Evolutionary conservation across 805 yeast genomes (phyloP).

Genomic region (Komagataella kurtzmanii): DNA sequence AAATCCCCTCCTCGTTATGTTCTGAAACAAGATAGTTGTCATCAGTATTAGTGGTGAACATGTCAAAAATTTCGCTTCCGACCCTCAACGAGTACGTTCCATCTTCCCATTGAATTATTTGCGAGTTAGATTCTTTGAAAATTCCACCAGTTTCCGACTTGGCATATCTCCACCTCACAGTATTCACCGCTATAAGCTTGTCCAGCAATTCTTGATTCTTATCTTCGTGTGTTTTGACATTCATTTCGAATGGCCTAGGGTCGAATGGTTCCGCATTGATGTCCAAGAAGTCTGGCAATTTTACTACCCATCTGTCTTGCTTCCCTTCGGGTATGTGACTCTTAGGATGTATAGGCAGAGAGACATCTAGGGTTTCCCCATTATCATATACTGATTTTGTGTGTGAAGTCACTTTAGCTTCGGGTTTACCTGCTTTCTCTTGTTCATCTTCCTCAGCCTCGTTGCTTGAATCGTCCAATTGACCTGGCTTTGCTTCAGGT

Average conservation of each 20-base stretch:
- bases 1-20: constrained; percentile 57
- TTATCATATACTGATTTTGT: constrained; percentile 5
- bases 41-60: constrained; percentile 44
- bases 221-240: constrained; percentile 25
- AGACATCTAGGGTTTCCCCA: constrained; percentile 24
- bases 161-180: constrained; percentile 90
- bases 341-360: constrained; percentile 37
- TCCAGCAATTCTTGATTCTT: constrained; percentile 13
- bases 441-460: constrained; percentile 21
- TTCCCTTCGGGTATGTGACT: constrained; percentile 20
- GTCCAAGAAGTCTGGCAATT: constrained; percentile 71
- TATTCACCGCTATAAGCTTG: constrained; percentile 62
- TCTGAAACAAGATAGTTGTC: constrained; percentile 65
- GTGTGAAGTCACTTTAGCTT: constrained; percentile 6
- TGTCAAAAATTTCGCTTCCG: constrained; percentile 81
- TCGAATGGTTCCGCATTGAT: constrained; percentile 85
- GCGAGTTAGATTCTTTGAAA: constrained; percentile 77
- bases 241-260: constrained; percentile 34
- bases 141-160: constrained; percentile 59
- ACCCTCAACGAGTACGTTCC: constrained; percentile 77
- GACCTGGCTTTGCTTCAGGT: background rate
- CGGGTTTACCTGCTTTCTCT: constrained; percentile 19
- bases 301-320: constrained; percentile 28
- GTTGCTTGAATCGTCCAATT: constrained; percentile 3
- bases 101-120: constrained; percentile 88